These are phyloP conservation scores for Aspergillus terreus DNA, from an alignment of 2,329 filamentous ascomycete genomes.

Conservation along the genomic window DNA sequence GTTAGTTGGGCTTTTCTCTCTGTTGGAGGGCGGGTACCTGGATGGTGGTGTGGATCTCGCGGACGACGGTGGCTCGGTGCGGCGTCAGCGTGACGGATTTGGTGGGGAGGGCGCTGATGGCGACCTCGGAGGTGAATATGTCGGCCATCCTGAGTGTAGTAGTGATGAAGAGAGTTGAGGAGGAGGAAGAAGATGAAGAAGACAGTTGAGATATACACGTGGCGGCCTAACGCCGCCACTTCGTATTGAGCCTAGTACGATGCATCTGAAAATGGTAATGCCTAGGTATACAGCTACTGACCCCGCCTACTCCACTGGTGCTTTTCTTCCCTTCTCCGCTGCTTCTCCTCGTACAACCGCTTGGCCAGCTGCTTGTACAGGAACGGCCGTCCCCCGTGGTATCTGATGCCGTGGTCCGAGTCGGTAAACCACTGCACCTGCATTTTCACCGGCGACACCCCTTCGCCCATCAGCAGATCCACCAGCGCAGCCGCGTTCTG, in stretches of 20 bases:
- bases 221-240: not conserved
- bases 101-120: slow-evolving; percentile 55
- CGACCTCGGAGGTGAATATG: slow-evolving; percentile 30
- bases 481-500: slow-evolving; percentile 62
- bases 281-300: not conserved
- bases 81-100: slow-evolving; percentile 63
- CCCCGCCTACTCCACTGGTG: slow-evolving; percentile 45
- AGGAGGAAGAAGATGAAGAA: slow-evolving; percentile 1
- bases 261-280: no score
- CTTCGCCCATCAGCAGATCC: slow-evolving; percentile 57
- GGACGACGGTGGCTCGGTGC: slow-evolving; percentile 56
- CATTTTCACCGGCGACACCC: slow-evolving; percentile 60
- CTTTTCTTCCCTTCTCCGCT: slow-evolving; percentile 36
- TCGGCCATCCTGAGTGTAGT: slow-evolving; percentile 13
- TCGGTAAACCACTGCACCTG: slow-evolving; percentile 64
- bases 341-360: slow-evolving; percentile 60
- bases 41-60: slow-evolving; percentile 56
- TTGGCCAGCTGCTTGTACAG: slow-evolving; percentile 62
- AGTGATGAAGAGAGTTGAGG: not conserved
- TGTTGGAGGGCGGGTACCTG: slow-evolving; percentile 27
- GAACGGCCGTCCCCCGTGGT: slow-evolving; percentile 54
- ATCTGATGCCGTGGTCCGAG: slow-evolving; percentile 59
- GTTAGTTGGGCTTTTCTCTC: slow-evolving; percentile 2
- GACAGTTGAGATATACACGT: no score
- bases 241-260: not conserved